Evolutionary conservation across 73 alveolate genomes (phyloP).

Genomic region (Uronychia binucleata): DNA sequence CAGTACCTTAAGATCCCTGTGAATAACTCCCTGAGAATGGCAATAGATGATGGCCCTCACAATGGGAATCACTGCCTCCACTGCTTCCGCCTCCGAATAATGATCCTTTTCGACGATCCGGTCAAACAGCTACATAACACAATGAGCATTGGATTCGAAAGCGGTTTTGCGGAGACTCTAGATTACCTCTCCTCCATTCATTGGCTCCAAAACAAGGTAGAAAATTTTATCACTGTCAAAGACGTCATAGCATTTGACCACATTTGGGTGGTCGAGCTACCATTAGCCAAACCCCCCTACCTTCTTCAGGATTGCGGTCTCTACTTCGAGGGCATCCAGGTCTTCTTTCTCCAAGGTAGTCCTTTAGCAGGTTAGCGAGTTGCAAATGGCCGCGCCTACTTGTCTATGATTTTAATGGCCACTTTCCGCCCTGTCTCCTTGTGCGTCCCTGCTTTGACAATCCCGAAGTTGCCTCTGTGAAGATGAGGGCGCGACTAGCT

Average conservation of each 20-base stretch:
- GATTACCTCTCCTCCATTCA: conserved; percentile 88
- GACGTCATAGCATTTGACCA: conserved; percentile 76
- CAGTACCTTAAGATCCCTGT: conserved; percentile 70
- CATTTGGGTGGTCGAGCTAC: conserved; percentile 91
- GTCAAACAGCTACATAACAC: conserved; percentile 57
- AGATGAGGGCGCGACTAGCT: not conserved
- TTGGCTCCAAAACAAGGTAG: conserved; percentile 81
- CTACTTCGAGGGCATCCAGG: conserved; percentile 59
- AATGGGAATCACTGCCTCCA: conserved; percentile 71
- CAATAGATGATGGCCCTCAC: conserved; percentile 76
- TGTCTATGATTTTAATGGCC: conserved; percentile 84
- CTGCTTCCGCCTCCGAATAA: conserved; percentile 81
- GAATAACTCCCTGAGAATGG: conserved; percentile 74
- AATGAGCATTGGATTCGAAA: not conserved
- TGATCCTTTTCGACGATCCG: conserved; percentile 82
- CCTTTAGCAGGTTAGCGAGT: not conserved
- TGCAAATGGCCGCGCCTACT: conserved; percentile 30
- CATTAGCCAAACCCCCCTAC: not conserved
- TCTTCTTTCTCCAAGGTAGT: conserved; percentile 65
- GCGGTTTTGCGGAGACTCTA: not conserved
- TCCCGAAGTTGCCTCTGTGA: conserved; percentile 77
- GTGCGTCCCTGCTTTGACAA: conserved; percentile 68
- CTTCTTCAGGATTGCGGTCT: conserved; percentile 65
- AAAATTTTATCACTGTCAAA: conserved; percentile 74
- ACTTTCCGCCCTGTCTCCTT: conserved; percentile 76